Evolutionary conservation across 176 grass and related monocot species (phyloP).

Genomic region (Carex kokanica): DNA sequence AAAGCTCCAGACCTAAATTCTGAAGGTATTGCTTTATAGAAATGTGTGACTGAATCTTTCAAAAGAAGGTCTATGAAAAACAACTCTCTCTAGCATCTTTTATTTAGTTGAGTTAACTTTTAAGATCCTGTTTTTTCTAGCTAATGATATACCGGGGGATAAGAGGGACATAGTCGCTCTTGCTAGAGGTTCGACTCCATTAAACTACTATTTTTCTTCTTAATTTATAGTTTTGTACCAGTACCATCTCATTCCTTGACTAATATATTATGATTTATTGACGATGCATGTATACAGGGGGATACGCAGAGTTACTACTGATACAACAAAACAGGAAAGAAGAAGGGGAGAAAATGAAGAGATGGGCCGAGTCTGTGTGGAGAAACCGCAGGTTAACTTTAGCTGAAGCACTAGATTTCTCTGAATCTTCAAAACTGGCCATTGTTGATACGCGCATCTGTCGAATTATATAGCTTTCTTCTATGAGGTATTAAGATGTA

Average conservation of each 20-base stretch:
- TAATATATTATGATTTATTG: conserved; percentile 1
- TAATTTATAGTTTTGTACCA: neutral
- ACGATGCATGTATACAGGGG: conserved; percentile 39
- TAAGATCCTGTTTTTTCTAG: conserved; percentile 31
- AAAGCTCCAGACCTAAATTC: conserved; percentile 77
- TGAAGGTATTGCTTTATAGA: conserved; percentile 45
- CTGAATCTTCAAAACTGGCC: conserved; percentile 47
- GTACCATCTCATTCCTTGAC: neutral
- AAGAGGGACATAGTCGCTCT: conserved; percentile 72
- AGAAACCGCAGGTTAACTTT: conserved; percentile 66
- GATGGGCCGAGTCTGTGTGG: conserved; percentile 67
- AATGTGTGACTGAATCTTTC: neutral
- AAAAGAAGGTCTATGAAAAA: conserved; percentile 12
- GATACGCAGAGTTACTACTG: conserved; percentile 71
- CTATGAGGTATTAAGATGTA: conserved; percentile 18
- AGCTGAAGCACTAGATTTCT: conserved; percentile 55
- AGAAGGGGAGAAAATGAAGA: conserved; percentile 86
- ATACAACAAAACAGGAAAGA: conserved; percentile 75
- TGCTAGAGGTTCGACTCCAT: conserved; percentile 63
- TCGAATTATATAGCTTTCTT: conserved; percentile 48
- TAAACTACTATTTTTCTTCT: conserved; percentile 7
- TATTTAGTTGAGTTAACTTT: conserved; percentile 15
- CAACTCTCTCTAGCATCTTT: neutral
- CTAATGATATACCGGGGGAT: conserved; percentile 31
- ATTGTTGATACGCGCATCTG: conserved; percentile 67